These are phyloP conservation scores for Fraxinus quadrangulata DNA, from an alignment of 257 asterid genomes.

Conservation along the genomic window DNA sequence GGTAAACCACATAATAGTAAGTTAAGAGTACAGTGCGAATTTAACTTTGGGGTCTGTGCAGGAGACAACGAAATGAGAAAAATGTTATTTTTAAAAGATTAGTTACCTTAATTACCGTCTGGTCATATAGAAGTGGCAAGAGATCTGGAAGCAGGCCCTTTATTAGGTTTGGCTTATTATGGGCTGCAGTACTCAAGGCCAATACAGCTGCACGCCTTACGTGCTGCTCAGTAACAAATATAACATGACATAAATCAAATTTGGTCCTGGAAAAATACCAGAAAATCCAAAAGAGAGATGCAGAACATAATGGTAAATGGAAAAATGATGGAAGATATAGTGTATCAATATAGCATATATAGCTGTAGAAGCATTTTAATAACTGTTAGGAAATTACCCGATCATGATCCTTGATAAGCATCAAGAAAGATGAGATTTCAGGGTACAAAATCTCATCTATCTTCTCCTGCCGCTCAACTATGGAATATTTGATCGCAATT, in stretches of 20 bases:
- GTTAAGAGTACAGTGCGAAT: not conserved
- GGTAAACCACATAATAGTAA: constrained; percentile 1
- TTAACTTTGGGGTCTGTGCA: not conserved
- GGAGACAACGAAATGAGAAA: not conserved
- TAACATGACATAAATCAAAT: constrained; percentile 22
- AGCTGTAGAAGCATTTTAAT: not conserved
- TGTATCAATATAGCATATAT: not conserved
- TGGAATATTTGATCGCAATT: constrained; percentile 86
- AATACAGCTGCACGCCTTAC: constrained; percentile 99
- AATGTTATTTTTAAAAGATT: not conserved
- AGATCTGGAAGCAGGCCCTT: constrained; percentile 85
- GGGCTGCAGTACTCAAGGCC: constrained; percentile 99
- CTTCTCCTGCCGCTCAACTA: constrained; percentile 94
- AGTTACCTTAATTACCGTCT: constrained; percentile 85
- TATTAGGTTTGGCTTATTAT: constrained; percentile 90
- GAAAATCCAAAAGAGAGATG: constrained; percentile 12
- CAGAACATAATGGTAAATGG: not conserved
- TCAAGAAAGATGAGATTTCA: constrained; percentile 84
- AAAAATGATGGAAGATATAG: not conserved
- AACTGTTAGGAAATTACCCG: constrained; percentile 55
- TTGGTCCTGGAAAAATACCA: not conserved
- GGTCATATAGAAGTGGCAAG: constrained; percentile 93
- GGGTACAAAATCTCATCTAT: constrained; percentile 84
- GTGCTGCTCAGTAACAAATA: constrained; percentile 63
- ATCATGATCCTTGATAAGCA: constrained; percentile 92